These are phyloP conservation scores for Xylaria telfairii DNA, from an alignment of 495 filamentous ascomycete species.

Conservation along the genomic window DNA sequence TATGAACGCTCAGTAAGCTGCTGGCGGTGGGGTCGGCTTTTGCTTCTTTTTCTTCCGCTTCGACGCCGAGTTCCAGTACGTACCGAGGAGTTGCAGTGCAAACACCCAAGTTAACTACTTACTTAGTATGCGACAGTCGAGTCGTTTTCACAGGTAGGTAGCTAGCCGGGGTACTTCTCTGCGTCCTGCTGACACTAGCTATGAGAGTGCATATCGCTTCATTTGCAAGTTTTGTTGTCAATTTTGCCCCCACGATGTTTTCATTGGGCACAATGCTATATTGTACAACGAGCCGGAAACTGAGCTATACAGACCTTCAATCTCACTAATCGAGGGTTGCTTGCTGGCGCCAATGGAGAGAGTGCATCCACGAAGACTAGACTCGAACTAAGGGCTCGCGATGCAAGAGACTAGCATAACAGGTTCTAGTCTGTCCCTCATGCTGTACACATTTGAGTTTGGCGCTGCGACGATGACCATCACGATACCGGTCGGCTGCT, in stretches of 20 bases:
- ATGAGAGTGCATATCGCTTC: neutral
- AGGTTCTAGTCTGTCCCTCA: conserved; percentile 3
- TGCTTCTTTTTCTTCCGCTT: conserved; percentile 6
- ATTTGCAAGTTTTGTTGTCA: neutral
- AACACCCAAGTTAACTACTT: neutral
- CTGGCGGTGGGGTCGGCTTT: neutral
- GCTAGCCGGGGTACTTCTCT: neutral
- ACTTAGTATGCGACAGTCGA: neutral
- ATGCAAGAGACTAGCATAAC: conserved; percentile 5
- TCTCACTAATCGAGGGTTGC: conserved; percentile 10
- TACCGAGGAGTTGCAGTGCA: neutral
- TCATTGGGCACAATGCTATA: neutral
- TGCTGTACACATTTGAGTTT: conserved; percentile 19
- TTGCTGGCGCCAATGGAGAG: conserved; percentile 13
- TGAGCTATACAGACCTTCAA: neutral
- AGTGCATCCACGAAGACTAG: conserved; percentile 14
- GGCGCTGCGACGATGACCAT: conserved; percentile 27
- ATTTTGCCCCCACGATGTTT: neutral
- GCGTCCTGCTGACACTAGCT: neutral
- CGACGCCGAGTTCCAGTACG: neutral
- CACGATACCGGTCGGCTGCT: conserved; percentile 15
- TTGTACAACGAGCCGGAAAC: too few species aligned
- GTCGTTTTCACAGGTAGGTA: neutral
- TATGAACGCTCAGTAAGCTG: neutral
- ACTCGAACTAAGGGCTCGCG: neutral